A percentile compares a stretch with the other conserved stretches of the same genome.
phyloP scores from a whole-genome alignment of 306 rosid species.

The Carpinus fangiana region DNA sequence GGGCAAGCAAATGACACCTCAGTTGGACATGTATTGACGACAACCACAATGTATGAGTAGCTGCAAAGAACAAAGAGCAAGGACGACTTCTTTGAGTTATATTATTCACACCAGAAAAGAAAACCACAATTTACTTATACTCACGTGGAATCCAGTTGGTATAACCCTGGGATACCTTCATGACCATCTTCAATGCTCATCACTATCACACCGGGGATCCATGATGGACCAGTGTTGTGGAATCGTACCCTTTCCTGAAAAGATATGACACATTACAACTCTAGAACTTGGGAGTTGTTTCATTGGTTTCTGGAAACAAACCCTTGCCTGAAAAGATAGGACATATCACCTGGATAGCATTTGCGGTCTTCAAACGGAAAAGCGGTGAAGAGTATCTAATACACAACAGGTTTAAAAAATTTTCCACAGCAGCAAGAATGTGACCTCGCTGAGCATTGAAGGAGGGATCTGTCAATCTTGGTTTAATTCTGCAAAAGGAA shows the following conservation, averaged over 20 bases:
- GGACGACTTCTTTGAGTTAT: constrained; percentile 7
- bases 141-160: constrained; percentile 88
- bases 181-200: constrained; percentile 96
- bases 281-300: constrained; percentile 12
- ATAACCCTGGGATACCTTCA: constrained; percentile 65
- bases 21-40: constrained; percentile 76
- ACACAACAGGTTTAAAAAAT: constrained; percentile 60
- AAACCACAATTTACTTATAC: constrained; percentile 33
- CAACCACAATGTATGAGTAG: constrained; percentile 66
- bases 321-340: background rate
- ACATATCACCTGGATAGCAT: constrained; percentile 72
- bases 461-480: constrained; percentile 83
- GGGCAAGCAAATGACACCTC: constrained; percentile 62
- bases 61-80: constrained; percentile 47
- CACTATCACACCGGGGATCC: constrained; percentile 65
- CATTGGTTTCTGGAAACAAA: constrained; percentile 8
- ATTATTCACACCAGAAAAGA: constrained; percentile 15
- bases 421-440: constrained; percentile 63
- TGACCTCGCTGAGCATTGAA: constrained; percentile 70
- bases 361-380: constrained; percentile 77
- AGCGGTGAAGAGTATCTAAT: constrained; percentile 96
- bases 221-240: constrained; percentile 73
- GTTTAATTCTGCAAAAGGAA: constrained; percentile 65
- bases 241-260: constrained; percentile 68
- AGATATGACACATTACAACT: constrained; percentile 4